phyloP scores from a whole-genome alignment of 2,329 filamentous ascomycete species.

The Ceratocystis albifundus region DNA sequence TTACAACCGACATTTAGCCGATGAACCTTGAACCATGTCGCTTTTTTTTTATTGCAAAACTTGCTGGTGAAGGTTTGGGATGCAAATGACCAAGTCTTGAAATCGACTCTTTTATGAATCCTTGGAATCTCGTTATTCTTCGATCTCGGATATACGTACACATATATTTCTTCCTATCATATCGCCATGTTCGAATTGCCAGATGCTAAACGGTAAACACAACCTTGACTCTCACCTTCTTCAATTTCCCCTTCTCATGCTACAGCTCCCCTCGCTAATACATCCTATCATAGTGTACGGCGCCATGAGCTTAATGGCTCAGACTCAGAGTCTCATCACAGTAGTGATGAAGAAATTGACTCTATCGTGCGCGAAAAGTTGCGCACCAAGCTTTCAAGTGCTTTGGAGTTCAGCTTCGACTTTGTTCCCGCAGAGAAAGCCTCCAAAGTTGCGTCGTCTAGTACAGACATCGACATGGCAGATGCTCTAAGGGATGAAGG shows the following conservation, averaged over 20 bases:
- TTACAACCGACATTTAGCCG: neutral
- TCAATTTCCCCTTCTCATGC: neutral
- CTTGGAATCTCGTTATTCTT: neutral
- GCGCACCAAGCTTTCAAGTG: slow-evolving; percentile 23
- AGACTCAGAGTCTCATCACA: slow-evolving; percentile 25
- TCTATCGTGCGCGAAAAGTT: slow-evolving; percentile 20
- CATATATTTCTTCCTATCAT: neutral
- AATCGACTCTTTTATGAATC: neutral
- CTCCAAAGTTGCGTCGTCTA: slow-evolving; percentile 27
- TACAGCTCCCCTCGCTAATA: slow-evolving; percentile 16
- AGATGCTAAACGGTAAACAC: slow-evolving; percentile 39
- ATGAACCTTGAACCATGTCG: neutral
- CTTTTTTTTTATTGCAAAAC: neutral
- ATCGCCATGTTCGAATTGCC: slow-evolving; percentile 41
- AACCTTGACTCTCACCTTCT: slow-evolving; percentile 24
- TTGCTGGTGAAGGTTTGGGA: neutral
- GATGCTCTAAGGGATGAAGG: slow-evolving; percentile 23
- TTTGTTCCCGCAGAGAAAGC: neutral
- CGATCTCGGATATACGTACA: neutral
- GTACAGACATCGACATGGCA: slow-evolving; percentile 16
- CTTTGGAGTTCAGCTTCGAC: slow-evolving; percentile 21
- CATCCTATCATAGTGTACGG: slow-evolving; percentile 36
- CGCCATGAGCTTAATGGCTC: slow-evolving; percentile 42
- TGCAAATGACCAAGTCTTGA: neutral
- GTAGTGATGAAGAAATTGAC: slow-evolving; percentile 23